Conservation (phyloP, 352 stramenopile species). For the Pilasporangium apinafurcum region DNA sequence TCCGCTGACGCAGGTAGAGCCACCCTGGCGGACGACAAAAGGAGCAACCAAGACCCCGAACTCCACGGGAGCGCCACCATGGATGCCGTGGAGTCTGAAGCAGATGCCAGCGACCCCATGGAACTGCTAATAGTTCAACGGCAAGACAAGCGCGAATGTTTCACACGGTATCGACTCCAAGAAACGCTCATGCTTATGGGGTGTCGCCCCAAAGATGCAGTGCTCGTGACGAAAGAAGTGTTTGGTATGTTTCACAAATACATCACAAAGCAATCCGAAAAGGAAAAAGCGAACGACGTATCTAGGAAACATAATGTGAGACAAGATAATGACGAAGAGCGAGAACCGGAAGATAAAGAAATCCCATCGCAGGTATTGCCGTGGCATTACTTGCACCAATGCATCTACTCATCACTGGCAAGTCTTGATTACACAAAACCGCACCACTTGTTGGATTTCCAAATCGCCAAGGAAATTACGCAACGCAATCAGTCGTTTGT, state of each 20-base stretch:
- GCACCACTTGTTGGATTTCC: conserved; percentile 78
- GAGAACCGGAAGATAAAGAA: not conserved
- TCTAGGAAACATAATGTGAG: not conserved
- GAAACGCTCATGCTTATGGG: conserved; percentile 88
- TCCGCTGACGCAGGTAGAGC: too few relatives aligned
- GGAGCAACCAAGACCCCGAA: too few relatives aligned
- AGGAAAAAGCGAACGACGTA: not conserved
- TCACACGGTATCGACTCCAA: conserved; percentile 80
- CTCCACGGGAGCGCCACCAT: conserved; percentile 14
- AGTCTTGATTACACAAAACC: conserved; percentile 82
- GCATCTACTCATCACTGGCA: conserved; percentile 74
- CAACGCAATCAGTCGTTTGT: conserved; percentile 83
- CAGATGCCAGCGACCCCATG: conserved; percentile 67
- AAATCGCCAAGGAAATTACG: conserved; percentile 82
- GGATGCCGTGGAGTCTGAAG: conserved; percentile 47
- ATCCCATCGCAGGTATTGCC: conserved; percentile 21
- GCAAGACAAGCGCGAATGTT: conserved; percentile 43
- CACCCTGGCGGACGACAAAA: conserved; percentile 7
- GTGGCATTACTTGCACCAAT: conserved; percentile 76
- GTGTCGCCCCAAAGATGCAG: conserved; percentile 67
- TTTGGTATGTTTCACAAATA: conserved; percentile 61
- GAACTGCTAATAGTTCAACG: conserved; percentile 63
- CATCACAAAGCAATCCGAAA: conserved; percentile 12
- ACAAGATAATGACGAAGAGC: not conserved
- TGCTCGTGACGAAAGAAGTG: conserved; percentile 59